phyloP scores from a whole-genome alignment of 129 eudicot genomes.

The Chrysanthemum lavandulifolium region DNA sequence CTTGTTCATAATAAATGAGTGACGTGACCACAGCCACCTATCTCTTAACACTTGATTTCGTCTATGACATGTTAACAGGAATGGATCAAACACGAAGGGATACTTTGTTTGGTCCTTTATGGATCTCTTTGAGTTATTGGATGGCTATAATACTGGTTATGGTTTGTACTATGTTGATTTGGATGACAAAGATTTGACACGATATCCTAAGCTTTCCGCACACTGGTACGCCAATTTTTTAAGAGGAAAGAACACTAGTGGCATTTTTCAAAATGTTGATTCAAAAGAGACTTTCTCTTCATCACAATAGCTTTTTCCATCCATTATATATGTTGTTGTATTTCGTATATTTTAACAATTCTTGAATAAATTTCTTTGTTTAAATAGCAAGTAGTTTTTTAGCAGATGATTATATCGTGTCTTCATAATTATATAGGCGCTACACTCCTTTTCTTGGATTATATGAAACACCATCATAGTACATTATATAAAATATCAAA shows the following conservation, averaged over 20 bases:
- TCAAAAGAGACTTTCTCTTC: neutral
- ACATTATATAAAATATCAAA: too few relatives aligned
- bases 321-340: neutral
- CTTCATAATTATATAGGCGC: too few relatives aligned
- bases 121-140: conserved; percentile 42
- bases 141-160: conserved; percentile 29
- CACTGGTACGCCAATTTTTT: conserved; percentile 50
- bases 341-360: neutral
- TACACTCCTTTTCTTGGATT: too few relatives aligned
- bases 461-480: too few relatives aligned
- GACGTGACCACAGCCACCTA: neutral
- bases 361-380: too few relatives aligned
- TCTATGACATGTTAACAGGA: conserved; percentile 30
- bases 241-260: conserved; percentile 36
- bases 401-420: too few relatives aligned
- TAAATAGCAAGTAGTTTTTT: too few relatives aligned
- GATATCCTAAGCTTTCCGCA: conserved; percentile 57
- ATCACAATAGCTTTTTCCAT: neutral
- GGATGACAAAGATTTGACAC: conserved; percentile 40
- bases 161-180: conserved; percentile 54
- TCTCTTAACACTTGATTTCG: neutral
- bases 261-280: conserved; percentile 6
- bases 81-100: conserved; percentile 50
- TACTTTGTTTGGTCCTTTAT: conserved; percentile 56
- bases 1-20: neutral